Percentiles rank a stretch among this genome's conserved stretches.
These are phyloP conservation scores for Cyanidioschyzon merolae DNA, from an alignment of 23 red algal species.

Conservation along the genomic window DNA sequence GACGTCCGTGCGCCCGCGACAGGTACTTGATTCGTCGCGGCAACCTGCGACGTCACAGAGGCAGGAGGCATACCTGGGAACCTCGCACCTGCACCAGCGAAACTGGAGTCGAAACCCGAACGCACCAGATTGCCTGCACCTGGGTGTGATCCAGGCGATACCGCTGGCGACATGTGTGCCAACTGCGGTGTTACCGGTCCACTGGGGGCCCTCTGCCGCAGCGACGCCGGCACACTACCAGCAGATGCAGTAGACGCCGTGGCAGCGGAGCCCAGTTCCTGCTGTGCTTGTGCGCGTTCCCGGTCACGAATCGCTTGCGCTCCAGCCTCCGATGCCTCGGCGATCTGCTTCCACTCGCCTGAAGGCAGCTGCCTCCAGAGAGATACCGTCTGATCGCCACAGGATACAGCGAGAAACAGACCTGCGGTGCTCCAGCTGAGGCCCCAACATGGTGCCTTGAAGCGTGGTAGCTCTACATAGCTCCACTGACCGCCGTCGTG, in stretches of 20 bases:
- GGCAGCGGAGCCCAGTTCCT: neutral
- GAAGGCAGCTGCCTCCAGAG: slow-evolving; percentile 64
- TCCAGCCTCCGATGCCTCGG: slow-evolving; percentile 9
- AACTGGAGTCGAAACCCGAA: neutral
- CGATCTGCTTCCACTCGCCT: slow-evolving; percentile 28
- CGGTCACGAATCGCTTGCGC: slow-evolving; percentile 9
- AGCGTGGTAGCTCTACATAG: slow-evolving; percentile 46
- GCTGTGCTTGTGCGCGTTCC: neutral
- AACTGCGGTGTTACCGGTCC: neutral
- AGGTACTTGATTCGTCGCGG: no score
- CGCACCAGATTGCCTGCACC: neutral
- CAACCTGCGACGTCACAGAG: no score
- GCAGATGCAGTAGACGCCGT: neutral
- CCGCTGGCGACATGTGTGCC: neutral
- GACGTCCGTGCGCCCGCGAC: no score
- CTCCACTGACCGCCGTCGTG: slow-evolving; percentile 42
- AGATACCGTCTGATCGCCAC: slow-evolving; percentile 65
- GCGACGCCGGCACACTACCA: neutral
- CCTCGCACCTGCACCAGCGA: no score
- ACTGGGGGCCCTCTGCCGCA: neutral
- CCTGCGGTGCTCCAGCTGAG: slow-evolving; percentile 85
- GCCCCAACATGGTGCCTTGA: slow-evolving; percentile 70
- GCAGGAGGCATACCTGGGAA: no score
- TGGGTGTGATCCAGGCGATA: neutral
- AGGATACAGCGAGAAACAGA: slow-evolving; percentile 63